Evolutionary conservation across 2,329 filamentous ascomycete genomes (phyloP).

Genomic region (Penicillium polonicum): DNA sequence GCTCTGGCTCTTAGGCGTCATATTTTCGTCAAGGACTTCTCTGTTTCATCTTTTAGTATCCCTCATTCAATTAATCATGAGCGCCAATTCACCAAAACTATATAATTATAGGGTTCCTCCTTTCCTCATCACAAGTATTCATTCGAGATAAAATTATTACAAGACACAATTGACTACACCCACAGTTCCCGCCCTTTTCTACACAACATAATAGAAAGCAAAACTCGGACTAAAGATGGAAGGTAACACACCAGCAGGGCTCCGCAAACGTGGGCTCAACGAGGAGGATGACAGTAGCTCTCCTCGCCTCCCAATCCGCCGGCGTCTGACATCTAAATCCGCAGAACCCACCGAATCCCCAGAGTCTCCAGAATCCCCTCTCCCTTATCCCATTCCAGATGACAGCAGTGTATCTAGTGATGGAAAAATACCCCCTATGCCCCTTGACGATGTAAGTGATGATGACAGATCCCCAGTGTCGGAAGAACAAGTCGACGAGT

Average conservation of each 20-base stretch:
- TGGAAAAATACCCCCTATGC: rapidly evolving
- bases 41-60: not conserved
- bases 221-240: not conserved
- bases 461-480: not conserved
- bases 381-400: not conserved
- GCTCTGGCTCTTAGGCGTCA: not conserved
- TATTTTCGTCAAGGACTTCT: not conserved
- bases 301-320: not conserved
- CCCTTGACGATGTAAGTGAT: rapidly evolving
- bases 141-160: not conserved
- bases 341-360: not conserved
- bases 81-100: not conserved
- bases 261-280: not conserved
- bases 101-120: not conserved
- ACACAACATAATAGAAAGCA: not conserved
- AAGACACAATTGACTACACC: not conserved
- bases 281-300: not conserved
- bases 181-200: not conserved
- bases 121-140: not conserved
- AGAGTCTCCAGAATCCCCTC: not conserved
- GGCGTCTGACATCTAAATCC: not conserved
- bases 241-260: no score
- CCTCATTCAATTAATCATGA: no score
- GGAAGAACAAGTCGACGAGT: not conserved
- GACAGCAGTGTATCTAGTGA: not conserved